Percentiles rank a stretch among this genome's conserved stretches.
Evolutionary conservation across 2,329 filamentous ascomycete genomes (phyloP).

Genomic region (Incumbomyces lentus): DNA sequence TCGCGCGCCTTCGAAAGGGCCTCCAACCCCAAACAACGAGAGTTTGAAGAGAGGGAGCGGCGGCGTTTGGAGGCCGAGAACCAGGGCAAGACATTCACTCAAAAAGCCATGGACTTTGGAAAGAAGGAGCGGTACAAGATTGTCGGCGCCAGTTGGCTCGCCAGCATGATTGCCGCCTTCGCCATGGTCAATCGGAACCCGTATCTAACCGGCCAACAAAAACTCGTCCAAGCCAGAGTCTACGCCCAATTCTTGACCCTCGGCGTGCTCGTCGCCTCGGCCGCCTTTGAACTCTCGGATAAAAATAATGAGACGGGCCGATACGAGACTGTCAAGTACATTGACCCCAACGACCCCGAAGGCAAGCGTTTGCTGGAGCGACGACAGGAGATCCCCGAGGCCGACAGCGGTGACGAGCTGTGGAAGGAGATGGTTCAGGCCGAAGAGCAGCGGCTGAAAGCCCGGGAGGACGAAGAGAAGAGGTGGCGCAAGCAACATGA

Average conservation of each 20-base stretch:
- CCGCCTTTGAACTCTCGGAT: constrained; percentile 73
- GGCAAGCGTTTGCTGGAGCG: constrained; percentile 70
- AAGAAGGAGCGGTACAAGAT: constrained; percentile 76
- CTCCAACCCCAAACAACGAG: constrained; percentile 57
- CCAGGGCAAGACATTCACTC: constrained; percentile 43
- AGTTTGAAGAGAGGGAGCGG: constrained; percentile 53
- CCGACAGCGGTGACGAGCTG: constrained; percentile 46
- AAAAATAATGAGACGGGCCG: constrained; percentile 63
- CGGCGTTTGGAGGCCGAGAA: constrained; percentile 46
- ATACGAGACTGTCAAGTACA: constrained; percentile 60
- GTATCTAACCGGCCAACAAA: constrained; percentile 65
- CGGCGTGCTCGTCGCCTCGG: constrained; percentile 69
- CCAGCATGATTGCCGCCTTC: constrained; percentile 65
- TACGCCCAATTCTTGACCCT: constrained; percentile 87
- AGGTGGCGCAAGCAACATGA: constrained; percentile 23
- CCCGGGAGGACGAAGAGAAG: constrained; percentile 30
- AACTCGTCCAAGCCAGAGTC: constrained; percentile 87
- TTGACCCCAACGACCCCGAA: constrained; percentile 71
- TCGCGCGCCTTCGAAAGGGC: constrained; percentile 61
- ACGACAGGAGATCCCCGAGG: constrained; percentile 10
- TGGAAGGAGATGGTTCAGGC: constrained; percentile 57
- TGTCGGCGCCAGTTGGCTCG: constrained; percentile 71
- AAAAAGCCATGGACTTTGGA: constrained; percentile 63
- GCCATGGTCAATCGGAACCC: constrained; percentile 67
- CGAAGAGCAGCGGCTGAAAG: constrained; percentile 36